phyloP scores from a whole-genome alignment of 306 rosid species.

The Ormosia semicastrata region DNA sequence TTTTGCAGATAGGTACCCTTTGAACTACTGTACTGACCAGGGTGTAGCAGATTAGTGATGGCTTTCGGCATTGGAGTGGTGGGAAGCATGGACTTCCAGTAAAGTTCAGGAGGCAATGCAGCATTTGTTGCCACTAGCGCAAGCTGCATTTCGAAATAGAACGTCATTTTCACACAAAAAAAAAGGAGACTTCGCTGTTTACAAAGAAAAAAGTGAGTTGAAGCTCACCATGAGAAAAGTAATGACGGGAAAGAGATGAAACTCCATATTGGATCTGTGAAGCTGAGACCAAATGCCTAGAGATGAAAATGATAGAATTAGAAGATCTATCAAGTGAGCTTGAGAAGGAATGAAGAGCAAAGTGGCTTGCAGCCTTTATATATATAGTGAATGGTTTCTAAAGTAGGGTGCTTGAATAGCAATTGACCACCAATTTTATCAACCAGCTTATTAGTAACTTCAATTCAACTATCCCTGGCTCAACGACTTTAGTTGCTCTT shows the following conservation, averaged over 20 bases:
- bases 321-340: slow-evolving; percentile 7
- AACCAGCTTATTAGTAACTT: slow-evolving; percentile 15
- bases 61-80: slow-evolving; percentile 59
- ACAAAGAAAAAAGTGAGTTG: neutral
- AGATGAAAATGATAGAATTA: neutral
- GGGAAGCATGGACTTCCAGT: slow-evolving; percentile 62
- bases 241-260: slow-evolving; percentile 34
- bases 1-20: neutral
- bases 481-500: slow-evolving; percentile 26
- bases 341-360: neutral
- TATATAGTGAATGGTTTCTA: slow-evolving; percentile 11
- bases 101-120: slow-evolving; percentile 48
- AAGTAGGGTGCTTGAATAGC: neutral
- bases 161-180: neutral
- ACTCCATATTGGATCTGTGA: slow-evolving; percentile 39
- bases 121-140: slow-evolving; percentile 48
- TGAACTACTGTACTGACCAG: slow-evolving; percentile 34
- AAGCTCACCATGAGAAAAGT: slow-evolving; percentile 51
- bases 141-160: slow-evolving; percentile 33
- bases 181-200: neutral
- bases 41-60: slow-evolving; percentile 45
- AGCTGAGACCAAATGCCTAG: neutral
- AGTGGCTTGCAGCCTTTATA: neutral
- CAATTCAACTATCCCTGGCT: slow-evolving; percentile 53
- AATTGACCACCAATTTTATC: slow-evolving; percentile 9